Evolutionary conservation across 1,139 yeast genomes (phyloP), one percentile per base, ranked within the genome.

Genomic region (Saccharomyces pastorianus): DNA sequence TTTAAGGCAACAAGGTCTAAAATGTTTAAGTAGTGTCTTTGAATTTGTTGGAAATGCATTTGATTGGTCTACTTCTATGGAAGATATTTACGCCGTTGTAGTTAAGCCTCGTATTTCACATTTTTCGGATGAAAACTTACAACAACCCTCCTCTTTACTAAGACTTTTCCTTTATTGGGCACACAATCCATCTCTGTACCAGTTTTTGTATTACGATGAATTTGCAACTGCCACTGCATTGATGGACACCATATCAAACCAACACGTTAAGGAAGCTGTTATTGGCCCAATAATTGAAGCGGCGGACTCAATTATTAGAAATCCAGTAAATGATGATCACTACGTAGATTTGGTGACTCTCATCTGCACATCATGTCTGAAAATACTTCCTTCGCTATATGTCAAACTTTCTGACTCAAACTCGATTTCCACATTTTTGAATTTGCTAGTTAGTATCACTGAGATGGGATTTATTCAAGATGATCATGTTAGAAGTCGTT

Each of bases 71-170:
- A 65, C 69, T 0, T 80, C 80, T 62, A 77, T 81, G 51, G 74
- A 75, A 4, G 62, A 73, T 2, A 77, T 93, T 9, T 85, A 80
- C 64, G 66, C 72, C 2, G 66, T 73, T 47, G 73, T 90, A 41
- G 73, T 93, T n/a, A 64, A 66, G 25, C 91, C 96, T 11, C 80
- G 95, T 63, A 74, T 93, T 62, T 72, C 61, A 0, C 75, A 78
- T 26, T 90, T 91, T 68, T 85, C 86, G 2, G 77, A 73, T 46
- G 96, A 88, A 63, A 91, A 91, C 66, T 74, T 87, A 49, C 95
- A 89, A 64, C 90, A 85, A 63, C 85, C 91, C 1, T 89, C 97
- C 0, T 80, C 96, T 0, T 69, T 91, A 51, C 74, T 91, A 80
- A 80, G 76, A 55, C 69, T 89, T n/a, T 79, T 91, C 61, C 71